phyloP scores from a whole-genome alignment of 108 stramenopile species.

The Aurantiochytrium sp. region DNA sequence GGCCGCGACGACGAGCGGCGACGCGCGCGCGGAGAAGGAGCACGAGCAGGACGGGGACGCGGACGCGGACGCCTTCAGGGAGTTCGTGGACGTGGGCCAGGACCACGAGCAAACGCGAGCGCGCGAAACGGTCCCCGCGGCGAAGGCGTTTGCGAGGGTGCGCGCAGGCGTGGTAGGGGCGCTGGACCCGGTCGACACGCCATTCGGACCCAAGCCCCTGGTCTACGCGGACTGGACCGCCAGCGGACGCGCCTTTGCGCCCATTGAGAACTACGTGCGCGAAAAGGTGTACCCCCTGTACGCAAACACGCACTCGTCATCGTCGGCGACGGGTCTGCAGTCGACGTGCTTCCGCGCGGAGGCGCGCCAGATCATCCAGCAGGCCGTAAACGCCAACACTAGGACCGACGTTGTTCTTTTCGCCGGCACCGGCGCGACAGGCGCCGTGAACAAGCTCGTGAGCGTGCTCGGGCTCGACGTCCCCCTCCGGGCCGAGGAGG shows the following conservation, averaged over 20 bases:
- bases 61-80: background rate
- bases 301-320: slow-evolving; percentile 57
- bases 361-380: slow-evolving; percentile 43
- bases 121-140: background rate
- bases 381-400: slow-evolving; percentile 54
- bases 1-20: no score
- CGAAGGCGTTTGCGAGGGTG: background rate
- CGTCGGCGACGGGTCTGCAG: slow-evolving; percentile 40
- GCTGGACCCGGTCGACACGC: background rate
- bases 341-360: slow-evolving; percentile 50
- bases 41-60: background rate
- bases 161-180: background rate
- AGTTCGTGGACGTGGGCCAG: slow-evolving; percentile 18
- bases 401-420: slow-evolving; percentile 83
- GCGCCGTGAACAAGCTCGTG: slow-evolving; percentile 67
- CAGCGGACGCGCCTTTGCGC: background rate
- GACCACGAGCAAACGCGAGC: background rate
- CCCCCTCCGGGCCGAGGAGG: background rate
- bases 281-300: slow-evolving; percentile 41
- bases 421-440: slow-evolving; percentile 86
- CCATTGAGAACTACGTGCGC: slow-evolving; percentile 7
- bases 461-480: background rate
- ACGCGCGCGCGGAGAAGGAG: no score
- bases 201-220: background rate
- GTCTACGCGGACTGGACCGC: slow-evolving; percentile 37